A percentile compares a stretch with the other conserved stretches of the same genome.
Evolutionary conservation across 1,139 yeast genomes (phyloP).

Genomic region (Geotrichum macrosporum): DNA sequence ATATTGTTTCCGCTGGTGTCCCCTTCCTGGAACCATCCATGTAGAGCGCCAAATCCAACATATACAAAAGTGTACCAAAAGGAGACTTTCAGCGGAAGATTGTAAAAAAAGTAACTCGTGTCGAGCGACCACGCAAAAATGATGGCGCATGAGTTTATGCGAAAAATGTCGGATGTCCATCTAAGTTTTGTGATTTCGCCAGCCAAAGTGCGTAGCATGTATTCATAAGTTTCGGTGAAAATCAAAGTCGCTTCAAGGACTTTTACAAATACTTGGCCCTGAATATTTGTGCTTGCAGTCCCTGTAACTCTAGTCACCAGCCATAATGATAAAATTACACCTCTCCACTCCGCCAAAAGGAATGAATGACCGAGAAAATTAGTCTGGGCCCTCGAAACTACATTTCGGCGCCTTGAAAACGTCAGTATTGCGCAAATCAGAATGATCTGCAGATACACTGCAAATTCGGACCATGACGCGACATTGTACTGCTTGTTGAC

Average conservation of each 20-base stretch:
- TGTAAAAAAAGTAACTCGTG: slow-evolving; percentile 14
- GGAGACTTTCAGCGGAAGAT: slow-evolving; percentile 4
- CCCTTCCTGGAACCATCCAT: not conserved
- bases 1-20: not conserved
- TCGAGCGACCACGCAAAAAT: slow-evolving; percentile 13
- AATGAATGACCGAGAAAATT: not conserved
- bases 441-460: slow-evolving; percentile 9
- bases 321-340: slow-evolving; percentile 9
- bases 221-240: slow-evolving; percentile 2
- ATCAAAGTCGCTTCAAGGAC: slow-evolving; percentile 3
- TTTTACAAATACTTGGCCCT: slow-evolving; percentile 1
- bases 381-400: slow-evolving; percentile 1
- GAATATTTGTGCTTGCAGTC: not conserved
- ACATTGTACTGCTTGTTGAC: slow-evolving; percentile 13
- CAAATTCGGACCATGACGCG: slow-evolving; percentile 12
- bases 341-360: slow-evolving; percentile 13
- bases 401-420: no score
- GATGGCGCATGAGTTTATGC: slow-evolving; percentile 4
- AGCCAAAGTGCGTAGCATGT: slow-evolving; percentile 1
- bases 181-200: not conserved
- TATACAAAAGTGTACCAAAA: slow-evolving; percentile 14
- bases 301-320: slow-evolving; percentile 10
- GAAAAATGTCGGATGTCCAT: not conserved
- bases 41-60: slow-evolving; percentile 4
- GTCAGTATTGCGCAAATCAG: not conserved